A percentile compares a stretch with the other conserved stretches of the same genome.
These are phyloP conservation scores for Globisporangium ultimum DNA, from an alignment of 352 stramenopile species.

Conservation along the genomic window DNA sequence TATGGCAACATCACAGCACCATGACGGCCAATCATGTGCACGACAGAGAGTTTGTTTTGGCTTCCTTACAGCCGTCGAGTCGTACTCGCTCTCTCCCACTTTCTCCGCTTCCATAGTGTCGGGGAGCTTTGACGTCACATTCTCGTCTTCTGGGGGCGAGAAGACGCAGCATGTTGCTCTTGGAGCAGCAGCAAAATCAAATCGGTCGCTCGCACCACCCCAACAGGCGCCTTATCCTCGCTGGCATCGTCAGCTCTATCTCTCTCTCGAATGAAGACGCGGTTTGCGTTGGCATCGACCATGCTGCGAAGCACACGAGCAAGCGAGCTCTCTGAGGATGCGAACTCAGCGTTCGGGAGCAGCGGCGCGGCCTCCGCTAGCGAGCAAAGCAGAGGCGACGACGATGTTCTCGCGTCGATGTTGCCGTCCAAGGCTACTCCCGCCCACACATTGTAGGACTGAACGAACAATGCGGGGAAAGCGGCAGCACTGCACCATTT, in stretches of 20 bases:
- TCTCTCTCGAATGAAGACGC: slow-evolving; percentile 26
- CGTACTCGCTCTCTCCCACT: too few relatives aligned
- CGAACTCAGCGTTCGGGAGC: slow-evolving; percentile 15
- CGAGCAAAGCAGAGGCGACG: slow-evolving; percentile 23
- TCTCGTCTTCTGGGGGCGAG: background rate
- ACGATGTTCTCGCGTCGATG: background rate
- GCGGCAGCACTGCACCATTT: slow-evolving; percentile 2
- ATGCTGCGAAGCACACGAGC: slow-evolving; percentile 44
- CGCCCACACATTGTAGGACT: slow-evolving; percentile 12
- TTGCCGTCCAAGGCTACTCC: background rate
- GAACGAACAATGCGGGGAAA: slow-evolving; percentile 27
- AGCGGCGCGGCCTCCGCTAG: slow-evolving; percentile 16
- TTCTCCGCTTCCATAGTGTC: too few relatives aligned
- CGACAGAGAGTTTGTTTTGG: too few relatives aligned
- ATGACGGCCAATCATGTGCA: too few relatives aligned
- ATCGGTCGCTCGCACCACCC: slow-evolving; percentile 45
- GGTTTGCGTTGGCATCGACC: slow-evolving; percentile 26
- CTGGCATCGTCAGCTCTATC: slow-evolving; percentile 4
- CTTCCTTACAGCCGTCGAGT: too few relatives aligned
- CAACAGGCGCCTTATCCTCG: slow-evolving; percentile 13
- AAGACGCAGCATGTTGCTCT: slow-evolving; percentile 32
- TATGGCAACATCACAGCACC: too few relatives aligned
- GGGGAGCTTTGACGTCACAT: too few relatives aligned
- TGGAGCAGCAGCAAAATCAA: slow-evolving; percentile 49
- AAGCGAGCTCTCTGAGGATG: slow-evolving; percentile 34